Conservation (phyloP, 306 rosid genomes). For the Hippophae gyantsensis region DNA sequence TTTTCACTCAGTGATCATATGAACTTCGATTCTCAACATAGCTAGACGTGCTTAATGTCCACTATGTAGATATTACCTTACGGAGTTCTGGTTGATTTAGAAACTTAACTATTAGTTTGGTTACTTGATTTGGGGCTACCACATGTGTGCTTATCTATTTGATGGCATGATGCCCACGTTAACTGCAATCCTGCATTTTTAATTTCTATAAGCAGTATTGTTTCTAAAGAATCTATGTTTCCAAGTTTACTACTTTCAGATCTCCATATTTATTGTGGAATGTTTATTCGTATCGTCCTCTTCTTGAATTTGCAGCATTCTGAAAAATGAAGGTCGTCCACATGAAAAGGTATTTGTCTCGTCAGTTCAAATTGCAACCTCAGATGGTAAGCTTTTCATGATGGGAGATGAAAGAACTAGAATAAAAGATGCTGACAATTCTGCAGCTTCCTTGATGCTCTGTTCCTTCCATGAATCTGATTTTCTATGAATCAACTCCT, state of each 20-base stretch:
- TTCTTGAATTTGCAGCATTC: slow-evolving; percentile 33
- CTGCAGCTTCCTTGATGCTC: slow-evolving; percentile 67
- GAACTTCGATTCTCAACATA: too few species aligned
- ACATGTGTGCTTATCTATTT: too few species aligned
- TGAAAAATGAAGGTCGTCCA: slow-evolving; percentile 43
- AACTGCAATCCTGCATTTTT: too few species aligned
- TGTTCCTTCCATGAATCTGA: slow-evolving; percentile 31
- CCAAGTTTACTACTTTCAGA: neutral
- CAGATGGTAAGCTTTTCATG: slow-evolving; percentile 16
- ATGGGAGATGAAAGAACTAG: slow-evolving; percentile 34
- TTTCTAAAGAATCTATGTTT: neutral
- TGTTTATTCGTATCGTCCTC: slow-evolving; percentile 2
- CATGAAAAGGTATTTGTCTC: slow-evolving; percentile 41
- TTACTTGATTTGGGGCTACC: too few species aligned
- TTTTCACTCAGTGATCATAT: too few species aligned
- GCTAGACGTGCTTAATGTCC: too few species aligned
- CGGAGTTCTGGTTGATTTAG: too few species aligned
- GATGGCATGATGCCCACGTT: too few species aligned
- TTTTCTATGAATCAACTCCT: slow-evolving; percentile 15
- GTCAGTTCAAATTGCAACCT: slow-evolving; percentile 33
- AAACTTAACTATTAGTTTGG: too few species aligned
- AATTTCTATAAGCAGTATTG: too few species aligned
- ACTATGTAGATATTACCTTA: too few species aligned
- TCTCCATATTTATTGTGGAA: neutral
- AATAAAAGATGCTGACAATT: slow-evolving; percentile 45